Conservation (phyloP, 208 protist genomes). For the Acanthamoeba royreba region DNA sequence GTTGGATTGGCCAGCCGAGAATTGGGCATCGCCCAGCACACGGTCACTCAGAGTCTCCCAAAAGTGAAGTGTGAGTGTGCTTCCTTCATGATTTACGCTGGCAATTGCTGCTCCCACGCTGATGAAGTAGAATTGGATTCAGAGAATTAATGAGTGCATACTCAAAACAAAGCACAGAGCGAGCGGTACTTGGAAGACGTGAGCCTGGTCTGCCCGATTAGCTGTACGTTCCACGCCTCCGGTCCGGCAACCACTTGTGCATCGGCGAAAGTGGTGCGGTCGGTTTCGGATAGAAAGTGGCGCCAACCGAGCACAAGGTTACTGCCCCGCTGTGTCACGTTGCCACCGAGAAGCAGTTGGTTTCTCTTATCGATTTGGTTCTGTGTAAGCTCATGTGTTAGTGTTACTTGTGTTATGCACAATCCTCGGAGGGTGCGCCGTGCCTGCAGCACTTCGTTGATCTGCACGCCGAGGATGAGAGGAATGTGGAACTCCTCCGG, state of each 20-base stretch:
- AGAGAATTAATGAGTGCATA: neutral
- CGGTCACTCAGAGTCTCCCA: slow-evolving; percentile 12
- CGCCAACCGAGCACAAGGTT: neutral
- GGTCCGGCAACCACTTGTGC: neutral
- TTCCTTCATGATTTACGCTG: neutral
- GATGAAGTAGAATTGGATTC: no score
- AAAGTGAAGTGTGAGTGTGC: neutral
- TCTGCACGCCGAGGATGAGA: slow-evolving; percentile 17
- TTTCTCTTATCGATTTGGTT: neutral
- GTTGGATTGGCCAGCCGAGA: neutral
- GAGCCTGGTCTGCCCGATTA: neutral
- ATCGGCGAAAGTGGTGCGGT: neutral
- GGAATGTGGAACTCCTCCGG: neutral
- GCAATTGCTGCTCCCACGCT: slow-evolving; percentile 8
- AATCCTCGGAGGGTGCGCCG: no score
- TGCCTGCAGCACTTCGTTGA: slow-evolving; percentile 1
- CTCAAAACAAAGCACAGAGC: neutral
- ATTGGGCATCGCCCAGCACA: slow-evolving; percentile 34
- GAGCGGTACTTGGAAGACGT: slow-evolving; percentile 3
- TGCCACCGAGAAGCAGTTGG: neutral
- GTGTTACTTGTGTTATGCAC: neutral
- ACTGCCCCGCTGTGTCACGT: neutral
- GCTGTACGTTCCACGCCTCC: neutral
- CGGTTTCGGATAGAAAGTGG: neutral
- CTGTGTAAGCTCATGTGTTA: neutral